A percentile compares a stretch with the other conserved stretches of the same genome.
phyloP scores from a whole-genome alignment of 73 alveolate species.

The Uronychia setigera region DNA sequence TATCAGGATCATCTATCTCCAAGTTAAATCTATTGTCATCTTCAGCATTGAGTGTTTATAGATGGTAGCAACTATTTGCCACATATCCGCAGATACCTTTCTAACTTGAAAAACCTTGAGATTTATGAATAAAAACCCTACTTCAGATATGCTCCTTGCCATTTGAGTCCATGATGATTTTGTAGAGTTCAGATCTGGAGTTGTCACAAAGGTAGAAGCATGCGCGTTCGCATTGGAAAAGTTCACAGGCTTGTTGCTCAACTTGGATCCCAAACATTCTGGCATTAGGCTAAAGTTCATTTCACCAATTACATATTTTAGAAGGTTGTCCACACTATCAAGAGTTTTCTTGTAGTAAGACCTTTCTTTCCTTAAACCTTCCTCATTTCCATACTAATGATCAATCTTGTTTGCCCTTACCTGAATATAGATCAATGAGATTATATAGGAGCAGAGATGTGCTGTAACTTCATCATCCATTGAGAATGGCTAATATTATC shows the following conservation, averaged over 20 bases:
- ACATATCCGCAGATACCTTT: slow-evolving; percentile 11
- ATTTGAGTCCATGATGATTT: not conserved
- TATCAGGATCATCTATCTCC: slow-evolving; percentile 11
- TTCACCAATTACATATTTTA: not conserved
- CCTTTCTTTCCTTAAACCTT: not conserved
- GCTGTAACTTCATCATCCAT: not conserved
- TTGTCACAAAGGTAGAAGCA: not conserved
- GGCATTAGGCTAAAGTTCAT: not conserved
- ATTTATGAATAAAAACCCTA: not conserved
- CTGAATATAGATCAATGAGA: not conserved
- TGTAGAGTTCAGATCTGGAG: not conserved
- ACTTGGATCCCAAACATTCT: not conserved
- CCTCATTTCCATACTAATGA: not conserved
- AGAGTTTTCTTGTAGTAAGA: not conserved
- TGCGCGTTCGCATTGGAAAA: not conserved
- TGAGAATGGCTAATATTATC: not conserved
- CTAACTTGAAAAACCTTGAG: not conserved
- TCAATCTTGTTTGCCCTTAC: not conserved
- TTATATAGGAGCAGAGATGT: not conserved
- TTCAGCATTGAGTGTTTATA: not conserved
- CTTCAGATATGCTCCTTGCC: not conserved
- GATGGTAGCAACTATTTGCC: not conserved
- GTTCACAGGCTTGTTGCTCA: not conserved
- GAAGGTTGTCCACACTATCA: not conserved
- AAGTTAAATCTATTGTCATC: not conserved